These are phyloP conservation scores for Trichoderma sp. DNA, from an alignment of 2,329 filamentous ascomycete species.

Conservation along the genomic window DNA sequence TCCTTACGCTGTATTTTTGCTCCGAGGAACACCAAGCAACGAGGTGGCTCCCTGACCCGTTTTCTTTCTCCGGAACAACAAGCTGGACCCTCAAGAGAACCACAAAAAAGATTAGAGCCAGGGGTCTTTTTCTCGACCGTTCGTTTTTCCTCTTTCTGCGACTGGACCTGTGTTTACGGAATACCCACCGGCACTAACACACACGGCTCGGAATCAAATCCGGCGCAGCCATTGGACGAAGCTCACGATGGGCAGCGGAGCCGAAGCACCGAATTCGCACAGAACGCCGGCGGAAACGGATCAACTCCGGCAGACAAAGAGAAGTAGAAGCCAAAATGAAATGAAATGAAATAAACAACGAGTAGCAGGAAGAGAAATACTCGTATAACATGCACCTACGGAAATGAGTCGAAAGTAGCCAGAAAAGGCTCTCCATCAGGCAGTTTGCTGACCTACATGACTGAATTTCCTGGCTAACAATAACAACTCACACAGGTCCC, in stretches of 20 bases:
- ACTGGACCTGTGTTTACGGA: background rate
- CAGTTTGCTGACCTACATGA: background rate
- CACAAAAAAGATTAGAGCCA: background rate
- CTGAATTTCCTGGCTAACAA: background rate
- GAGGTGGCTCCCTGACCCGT: too few species aligned
- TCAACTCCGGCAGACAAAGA: background rate
- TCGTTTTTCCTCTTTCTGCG: background rate
- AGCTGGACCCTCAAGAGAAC: background rate
- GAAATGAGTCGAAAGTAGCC: background rate
- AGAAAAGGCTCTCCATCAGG: background rate
- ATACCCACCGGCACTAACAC: background rate
- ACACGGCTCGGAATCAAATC: slow-evolving; percentile 6
- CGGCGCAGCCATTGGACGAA: background rate
- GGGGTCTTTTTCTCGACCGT: background rate
- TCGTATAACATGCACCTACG: background rate
- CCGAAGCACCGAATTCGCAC: background rate
- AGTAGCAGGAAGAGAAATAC: background rate
- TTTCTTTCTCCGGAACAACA: background rate
- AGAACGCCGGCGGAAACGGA: slow-evolving; percentile 3
- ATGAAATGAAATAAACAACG: background rate
- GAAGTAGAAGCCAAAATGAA: background rate
- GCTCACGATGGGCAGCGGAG: background rate
- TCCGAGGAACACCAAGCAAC: background rate
- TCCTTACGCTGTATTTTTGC: background rate
- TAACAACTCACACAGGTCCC: background rate